Base-by-base conservation (phyloP, 2,329 filamentous ascomycete genomes). In the Neofusicoccum ribis region DNA sequence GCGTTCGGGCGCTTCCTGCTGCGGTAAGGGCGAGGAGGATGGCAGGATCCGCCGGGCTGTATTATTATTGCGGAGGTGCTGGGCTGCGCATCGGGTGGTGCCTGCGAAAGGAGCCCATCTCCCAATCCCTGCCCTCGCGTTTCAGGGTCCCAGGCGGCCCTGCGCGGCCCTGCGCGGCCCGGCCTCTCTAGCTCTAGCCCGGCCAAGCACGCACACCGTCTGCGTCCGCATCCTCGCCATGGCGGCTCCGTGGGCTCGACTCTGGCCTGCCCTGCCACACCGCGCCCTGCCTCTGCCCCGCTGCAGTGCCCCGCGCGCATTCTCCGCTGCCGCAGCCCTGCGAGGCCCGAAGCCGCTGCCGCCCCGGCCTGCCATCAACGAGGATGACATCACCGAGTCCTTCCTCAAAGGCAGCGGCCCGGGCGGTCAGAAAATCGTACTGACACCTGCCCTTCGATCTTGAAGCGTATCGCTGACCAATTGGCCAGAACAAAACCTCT, bases 331-430 rank as follows among this genome's bases (percentile, higher is more conserved):
- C 31, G 20, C 67, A 62, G 47, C 59, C 31, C 66, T 69, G 50
- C 54, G 65, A 46, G 76, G 61, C 50, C 44, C 77, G 17, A 91
- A 90, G 74, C 85, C 85, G 63, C 82, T 96, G 73, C 93, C 94
- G 1, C 89, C 92, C 5, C 88, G 93, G 3, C 89, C 90, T 14
- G 86, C 88, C 12, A 86, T 95, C 20, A 84, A 88, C 12, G 93
- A 97, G 69, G 81, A 84, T 17, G 93, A 97, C 61, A 88, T 98
- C 70, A 88, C 89, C 65, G 91, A 97, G 73, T 85, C 85, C 47
- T 98, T 96, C 79, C 84, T 99, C 67, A 96, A 95, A 76, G 95
- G 95, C 71, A 91, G 88, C 70, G 95, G 95, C 1, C 94, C 95
- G 0, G 95, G 95, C 27, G 95, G 95, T 0, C 95, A 99, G 76